A percentile compares a stretch with the other conserved stretches of the same genome.
Evolutionary conservation across 106 monocot species (phyloP).

Genomic region (Dendrobium huoshanense): DNA sequence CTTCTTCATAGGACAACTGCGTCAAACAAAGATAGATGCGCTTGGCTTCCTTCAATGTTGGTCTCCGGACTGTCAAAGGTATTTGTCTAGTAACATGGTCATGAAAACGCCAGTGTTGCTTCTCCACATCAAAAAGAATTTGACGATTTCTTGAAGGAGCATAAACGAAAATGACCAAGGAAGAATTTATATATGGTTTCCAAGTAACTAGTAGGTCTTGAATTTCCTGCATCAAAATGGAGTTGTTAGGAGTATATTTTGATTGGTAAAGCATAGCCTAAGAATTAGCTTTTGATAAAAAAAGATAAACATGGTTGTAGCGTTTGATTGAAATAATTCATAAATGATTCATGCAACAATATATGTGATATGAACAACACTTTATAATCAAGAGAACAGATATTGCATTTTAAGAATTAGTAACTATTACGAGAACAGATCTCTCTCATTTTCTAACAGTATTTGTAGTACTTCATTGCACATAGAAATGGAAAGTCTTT

Average conservation of each 20-base stretch:
- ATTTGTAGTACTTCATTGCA: neutral
- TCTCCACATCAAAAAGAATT: constrained; percentile 69
- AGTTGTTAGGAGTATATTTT: neutral
- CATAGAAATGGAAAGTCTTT: neutral
- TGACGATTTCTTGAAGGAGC: constrained; percentile 76
- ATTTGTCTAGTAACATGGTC: constrained; percentile 42
- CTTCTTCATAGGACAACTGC: constrained; percentile 29
- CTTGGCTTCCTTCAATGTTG: constrained; percentile 87
- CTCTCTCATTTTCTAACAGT: neutral
- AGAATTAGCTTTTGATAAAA: neutral
- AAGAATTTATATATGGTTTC: constrained; percentile 66
- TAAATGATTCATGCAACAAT: neutral
- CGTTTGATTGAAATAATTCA: neutral
- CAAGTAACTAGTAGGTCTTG: constrained; percentile 75
- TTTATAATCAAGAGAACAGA: neutral
- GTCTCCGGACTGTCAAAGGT: constrained; percentile 69
- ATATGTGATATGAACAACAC: neutral
- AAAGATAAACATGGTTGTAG: neutral
- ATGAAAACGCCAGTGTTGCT: constrained; percentile 19
- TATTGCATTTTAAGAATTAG: neutral
- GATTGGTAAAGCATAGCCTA: neutral
- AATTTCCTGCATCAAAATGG: constrained; percentile 62
- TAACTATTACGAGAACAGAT: neutral
- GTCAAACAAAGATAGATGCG: constrained; percentile 58
- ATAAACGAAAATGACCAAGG: constrained; percentile 45